Base-by-base conservation (phyloP, 139 green algal species). In the Tetradesmus lagerheimii region DNA sequence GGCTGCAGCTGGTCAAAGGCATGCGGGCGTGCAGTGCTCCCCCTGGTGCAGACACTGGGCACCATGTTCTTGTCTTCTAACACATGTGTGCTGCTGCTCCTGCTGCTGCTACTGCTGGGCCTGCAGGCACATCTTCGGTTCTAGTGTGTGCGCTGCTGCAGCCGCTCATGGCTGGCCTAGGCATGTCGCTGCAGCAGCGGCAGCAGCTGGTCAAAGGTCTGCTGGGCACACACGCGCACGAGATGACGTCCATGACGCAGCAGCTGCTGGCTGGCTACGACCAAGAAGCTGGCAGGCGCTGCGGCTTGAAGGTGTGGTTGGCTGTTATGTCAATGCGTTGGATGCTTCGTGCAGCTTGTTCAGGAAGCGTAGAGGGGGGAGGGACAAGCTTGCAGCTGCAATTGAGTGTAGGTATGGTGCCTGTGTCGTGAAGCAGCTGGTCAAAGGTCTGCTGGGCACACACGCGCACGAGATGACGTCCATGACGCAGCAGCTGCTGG, bases 401-500 rank as follows among this genome's bases (percentile, higher is more conserved):
- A n/a, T n/a, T n/a, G n/a, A n/a, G n/a, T n/a, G n/a, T n/a, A n/a
- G n/a, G n/a, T n/a, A n/a, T n/a, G n/a, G n/a, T n/a, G n/a, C n/a
- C n/a, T n/a, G n/a, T n/a, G n/a, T n/a, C n/a, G 93, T 90, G 15
- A 45, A 37, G 38, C 89, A 96, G 89, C 76, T 96, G 39, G 95
- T 15, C n/a, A n/a, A n/a, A n/a, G n/a, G n/a, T n/a, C n/a, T n/a
- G n/a, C n/a, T n/a, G n/a, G n/a, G n/a, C n/a, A n/a, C n/a, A n/a
- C 95, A 96, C 29, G 95, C 95, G 0, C 94, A 96, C 57, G 95
- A 97, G 90, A 83, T 94, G 80, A 86, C 93, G 43, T 93, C 81
- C 53, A 88, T 94, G 18, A 77, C 91, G 9, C 91, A 93, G 66
- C 94, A 97, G 92, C 91, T 97, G 81, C 78, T 96, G 89, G 86